phyloP scores from a whole-genome alignment of 1,284 basidiomycete genomes.

The Rhodotorula glutinis region DNA sequence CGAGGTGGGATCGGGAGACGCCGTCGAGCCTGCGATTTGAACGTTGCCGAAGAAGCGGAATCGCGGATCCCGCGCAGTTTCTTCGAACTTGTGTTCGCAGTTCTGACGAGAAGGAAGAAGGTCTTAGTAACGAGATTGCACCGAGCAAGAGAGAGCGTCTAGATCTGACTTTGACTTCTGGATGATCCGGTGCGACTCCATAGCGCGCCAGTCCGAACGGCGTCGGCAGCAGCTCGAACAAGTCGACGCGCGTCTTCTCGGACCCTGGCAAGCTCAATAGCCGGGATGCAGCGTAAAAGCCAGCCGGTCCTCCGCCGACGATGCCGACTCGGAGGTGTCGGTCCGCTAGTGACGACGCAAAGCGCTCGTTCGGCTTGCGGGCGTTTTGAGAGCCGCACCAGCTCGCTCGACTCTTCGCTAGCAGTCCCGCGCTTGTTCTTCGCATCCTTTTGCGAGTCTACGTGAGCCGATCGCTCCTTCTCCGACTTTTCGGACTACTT shows the following conservation, averaged over 20 bases:
- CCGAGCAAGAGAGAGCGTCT: constrained; percentile 1
- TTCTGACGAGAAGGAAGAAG: constrained; percentile 60
- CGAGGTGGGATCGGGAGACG: constrained; percentile 1
- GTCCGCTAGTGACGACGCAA: background rate
- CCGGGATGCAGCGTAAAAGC: constrained; percentile 87
- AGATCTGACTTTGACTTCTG: constrained; percentile 76
- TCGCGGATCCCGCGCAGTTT: constrained; percentile 66
- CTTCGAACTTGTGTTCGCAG: constrained; percentile 92
- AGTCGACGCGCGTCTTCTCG: constrained; percentile 64
- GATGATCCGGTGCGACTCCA: constrained; percentile 97
- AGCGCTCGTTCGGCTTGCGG: background rate
- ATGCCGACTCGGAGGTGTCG: constrained; percentile 59
- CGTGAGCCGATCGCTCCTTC: background rate
- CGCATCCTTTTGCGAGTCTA: too few species aligned
- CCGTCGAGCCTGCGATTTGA: constrained; percentile 56
- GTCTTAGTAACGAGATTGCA: background rate
- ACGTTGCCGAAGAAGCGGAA: constrained; percentile 92
- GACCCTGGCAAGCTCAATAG: constrained; percentile 60
- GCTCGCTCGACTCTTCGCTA: background rate
- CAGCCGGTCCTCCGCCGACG: constrained; percentile 86
- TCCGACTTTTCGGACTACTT: too few species aligned
- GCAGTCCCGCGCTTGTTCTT: background rate
- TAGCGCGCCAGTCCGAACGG: constrained; percentile 94
- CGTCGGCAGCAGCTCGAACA: constrained; percentile 90
- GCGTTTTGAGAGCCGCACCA: background rate